Conservation (phyloP, 2,329 filamentous ascomycete genomes). For the Pestalotiopsis sp. region DNA sequence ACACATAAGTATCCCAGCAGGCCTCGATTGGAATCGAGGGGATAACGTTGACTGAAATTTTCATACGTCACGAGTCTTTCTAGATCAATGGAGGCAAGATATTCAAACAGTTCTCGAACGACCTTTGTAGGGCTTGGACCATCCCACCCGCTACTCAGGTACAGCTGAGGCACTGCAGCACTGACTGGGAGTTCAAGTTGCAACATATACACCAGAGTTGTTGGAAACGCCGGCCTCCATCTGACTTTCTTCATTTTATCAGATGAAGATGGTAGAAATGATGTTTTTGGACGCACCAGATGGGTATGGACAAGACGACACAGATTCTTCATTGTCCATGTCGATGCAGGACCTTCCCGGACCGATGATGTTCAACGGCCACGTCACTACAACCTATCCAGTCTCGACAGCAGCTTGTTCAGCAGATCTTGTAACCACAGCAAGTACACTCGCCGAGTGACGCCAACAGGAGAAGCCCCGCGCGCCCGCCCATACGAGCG, state of each 20-base stretch:
- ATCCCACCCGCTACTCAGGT: neutral
- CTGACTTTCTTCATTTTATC: too few species aligned
- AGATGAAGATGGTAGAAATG: too few species aligned
- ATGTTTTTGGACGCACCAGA: too few species aligned
- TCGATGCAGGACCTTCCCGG: too few species aligned
- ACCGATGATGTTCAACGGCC: too few species aligned
- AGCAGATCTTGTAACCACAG: slow-evolving; percentile 23
- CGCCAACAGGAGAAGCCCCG: slow-evolving; percentile 13
- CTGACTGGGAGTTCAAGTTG: neutral
- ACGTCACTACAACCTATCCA: slow-evolving; percentile 22
- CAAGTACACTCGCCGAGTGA: slow-evolving; percentile 27
- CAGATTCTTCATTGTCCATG: too few species aligned
- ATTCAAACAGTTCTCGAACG: neutral
- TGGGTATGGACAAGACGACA: too few species aligned
- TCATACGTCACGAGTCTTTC: too few species aligned
- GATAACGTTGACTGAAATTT: too few species aligned
- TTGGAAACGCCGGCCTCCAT: too few species aligned
- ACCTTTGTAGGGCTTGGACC: neutral
- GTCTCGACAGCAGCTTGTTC: slow-evolving; percentile 23
- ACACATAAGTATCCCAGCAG: slow-evolving; percentile 28
- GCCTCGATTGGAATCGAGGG: neutral
- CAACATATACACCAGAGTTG: neutral
- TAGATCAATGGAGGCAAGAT: too few species aligned
- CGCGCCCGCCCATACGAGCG: too few species aligned
- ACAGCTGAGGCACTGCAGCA: neutral